Evolutionary conservation across 2,329 filamentous ascomycete genomes (phyloP), one percentile per base, ranked within the genome.

Genomic region (Eutypa lata): DNA sequence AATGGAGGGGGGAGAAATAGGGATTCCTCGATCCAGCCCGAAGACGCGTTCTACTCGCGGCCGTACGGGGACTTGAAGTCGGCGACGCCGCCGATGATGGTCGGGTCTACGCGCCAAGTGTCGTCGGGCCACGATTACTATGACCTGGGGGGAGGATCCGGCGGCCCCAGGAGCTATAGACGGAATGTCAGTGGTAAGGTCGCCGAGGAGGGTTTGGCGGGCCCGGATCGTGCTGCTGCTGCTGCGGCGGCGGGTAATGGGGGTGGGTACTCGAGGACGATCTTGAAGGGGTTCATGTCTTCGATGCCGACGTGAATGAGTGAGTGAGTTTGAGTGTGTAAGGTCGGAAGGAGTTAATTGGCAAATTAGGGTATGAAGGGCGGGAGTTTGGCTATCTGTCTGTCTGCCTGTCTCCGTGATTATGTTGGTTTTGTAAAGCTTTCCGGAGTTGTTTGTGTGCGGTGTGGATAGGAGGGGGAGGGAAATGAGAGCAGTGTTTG

Each of bases 131-230:
- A 81, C 53, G 83, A 87, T 62, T 81, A 76, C 52, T 79, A 76
- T 52, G 68, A 68, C 52, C 56, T 66, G 2, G 64, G 65, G 28
- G 58, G 53, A 8, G 52, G 51, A n/a, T 53, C 37, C 7, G 53
- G 53, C 22, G 53, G 53, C 57, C 54, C 65, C 33, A 62, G 70
- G 24, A 63, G 64, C 1, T 73, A 73, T 49, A 73, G 80, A 46
- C 73, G 87, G 45, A 84, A 87, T 55, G 87, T 90, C 2, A 91
- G 87, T 65, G 89, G 88, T 1, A 90, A 88, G 74, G 70, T 85
- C 51, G 87, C 80, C 0, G 88, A 91, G 67, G 89, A 92, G 66
- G 88, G 88, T 2, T 73, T 80, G 46, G 82, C 71, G 2, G 73
- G 70, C 28, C 64, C 67, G 44, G n/a, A n/a, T n/a, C n/a, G n/a